Conservation (phyloP, 2,329 filamentous ascomycete species). For the Helotiales sp. region DNA sequence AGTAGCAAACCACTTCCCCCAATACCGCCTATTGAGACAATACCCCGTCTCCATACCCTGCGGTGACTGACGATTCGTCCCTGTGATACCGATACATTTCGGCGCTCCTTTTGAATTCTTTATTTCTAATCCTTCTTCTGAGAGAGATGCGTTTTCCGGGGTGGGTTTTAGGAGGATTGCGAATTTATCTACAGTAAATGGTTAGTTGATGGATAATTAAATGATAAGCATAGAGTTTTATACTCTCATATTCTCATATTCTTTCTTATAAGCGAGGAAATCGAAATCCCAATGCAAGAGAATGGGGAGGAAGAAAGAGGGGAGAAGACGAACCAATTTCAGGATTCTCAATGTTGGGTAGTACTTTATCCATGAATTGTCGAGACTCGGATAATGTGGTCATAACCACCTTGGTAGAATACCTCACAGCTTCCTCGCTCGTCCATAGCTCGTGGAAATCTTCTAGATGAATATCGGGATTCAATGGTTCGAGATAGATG, state of each 20-base stretch:
- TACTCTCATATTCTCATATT: too few relatives aligned
- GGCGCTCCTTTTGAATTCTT: background rate
- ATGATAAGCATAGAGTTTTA: too few relatives aligned
- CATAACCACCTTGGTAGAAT: slow-evolving; percentile 8
- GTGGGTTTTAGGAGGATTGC: slow-evolving; percentile 14
- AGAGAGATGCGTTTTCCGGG: too few relatives aligned
- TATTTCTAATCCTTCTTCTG: background rate
- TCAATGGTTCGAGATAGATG: slow-evolving; percentile 19
- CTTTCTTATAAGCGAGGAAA: too few relatives aligned
- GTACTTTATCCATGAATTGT: slow-evolving; percentile 9
- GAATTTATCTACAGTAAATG: slow-evolving; percentile 24
- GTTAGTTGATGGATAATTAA: too few relatives aligned
- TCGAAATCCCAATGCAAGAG: too few relatives aligned
- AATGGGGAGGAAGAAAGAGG: background rate
- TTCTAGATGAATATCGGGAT: slow-evolving; percentile 19
- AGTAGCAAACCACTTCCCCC: slow-evolving; percentile 26
- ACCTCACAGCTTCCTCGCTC: slow-evolving; percentile 14
- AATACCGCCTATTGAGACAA: slow-evolving; percentile 23
- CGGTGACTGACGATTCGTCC: slow-evolving; percentile 21
- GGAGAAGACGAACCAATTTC: slow-evolving; percentile 2
- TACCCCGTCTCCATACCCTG: slow-evolving; percentile 28
- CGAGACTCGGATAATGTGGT: slow-evolving; percentile 4
- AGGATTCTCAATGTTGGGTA: slow-evolving; percentile 12
- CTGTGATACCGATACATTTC: slow-evolving; percentile 21
- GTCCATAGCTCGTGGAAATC: slow-evolving; percentile 26